Base-by-base conservation (phyloP, 768 basidiomycete genomes). In the Agaricus sinodeliciosus region DNA sequence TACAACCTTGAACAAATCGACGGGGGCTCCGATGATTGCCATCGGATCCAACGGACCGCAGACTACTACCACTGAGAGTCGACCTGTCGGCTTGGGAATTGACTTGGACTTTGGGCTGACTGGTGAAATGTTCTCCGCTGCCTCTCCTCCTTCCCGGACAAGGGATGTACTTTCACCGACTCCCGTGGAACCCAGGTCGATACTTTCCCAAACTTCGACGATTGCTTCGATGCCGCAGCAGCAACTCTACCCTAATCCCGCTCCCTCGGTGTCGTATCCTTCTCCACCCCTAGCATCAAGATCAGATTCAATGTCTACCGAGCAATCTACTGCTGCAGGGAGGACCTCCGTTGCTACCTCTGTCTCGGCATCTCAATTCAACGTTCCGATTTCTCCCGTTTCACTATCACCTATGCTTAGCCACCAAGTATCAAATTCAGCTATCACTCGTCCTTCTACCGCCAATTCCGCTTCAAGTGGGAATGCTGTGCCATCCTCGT, bases 1-100 rank as follows among this genome's bases (percentile, higher is more conserved):
- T 9, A 75, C 71, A 1, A 69, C 70, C 5, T 49, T 67, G 44
- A 53, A 19, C 58, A 49, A 48, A 41, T 11, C 41, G 46, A 37
- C 49, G 28, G 27, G 35, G 48, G 50, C 51, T 9, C 51, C 35
- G 15, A 44, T 49, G 18, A 53, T 50, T 52, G 12, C 43, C 11
- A 28, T 12, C 31, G 52, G n/a, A 28, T 12, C 19, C n/a, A 28
- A 13, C 27, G 19, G 7, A n/a, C 6, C n/a, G 4, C 43, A 45
- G 25, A 13, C 43, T 5, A 12, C 19, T 26, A 12, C 43, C 27
- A 13, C 12, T 4, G 26, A 4, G 3, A 9, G 7, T 13, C 7
- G 25, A 4, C 26, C 43, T 34, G 58, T 57, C 8, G 57, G 57
- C 34, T 36, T 53, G 12, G 51, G 51, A 9, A 40, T 53, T 28